Conservation (phyloP, 306 rosid genomes). For the Vicia villosa region DNA sequence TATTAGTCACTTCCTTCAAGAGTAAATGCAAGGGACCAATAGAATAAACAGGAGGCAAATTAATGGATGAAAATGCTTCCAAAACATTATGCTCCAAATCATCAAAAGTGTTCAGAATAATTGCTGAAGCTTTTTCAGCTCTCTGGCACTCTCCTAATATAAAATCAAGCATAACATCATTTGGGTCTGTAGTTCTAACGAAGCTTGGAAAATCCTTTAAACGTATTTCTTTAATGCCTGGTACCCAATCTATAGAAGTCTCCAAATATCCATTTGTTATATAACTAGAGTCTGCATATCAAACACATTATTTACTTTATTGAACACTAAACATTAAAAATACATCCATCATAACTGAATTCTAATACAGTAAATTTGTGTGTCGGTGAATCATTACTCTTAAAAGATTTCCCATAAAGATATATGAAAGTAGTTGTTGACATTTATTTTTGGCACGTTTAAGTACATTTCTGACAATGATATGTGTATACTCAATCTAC, state of each 20-base stretch:
- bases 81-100: slow-evolving; percentile 46
- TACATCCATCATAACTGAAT: too few species aligned
- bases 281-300: slow-evolving; percentile 48
- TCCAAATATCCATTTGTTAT: slow-evolving; percentile 59
- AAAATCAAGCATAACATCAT: slow-evolving; percentile 44
- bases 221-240: slow-evolving; percentile 56
- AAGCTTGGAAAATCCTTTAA: slow-evolving; percentile 58
- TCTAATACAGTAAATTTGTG: too few species aligned
- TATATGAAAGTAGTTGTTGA: too few species aligned
- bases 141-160: slow-evolving; percentile 13
- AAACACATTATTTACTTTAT: background rate
- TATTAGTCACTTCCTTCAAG: slow-evolving; percentile 29
- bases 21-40: slow-evolving; percentile 54
- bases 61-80: slow-evolving; percentile 29
- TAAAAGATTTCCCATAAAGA: too few species aligned
- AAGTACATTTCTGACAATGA: too few species aligned
- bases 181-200: slow-evolving; percentile 53
- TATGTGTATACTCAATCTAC: too few species aligned
- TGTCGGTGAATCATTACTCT: too few species aligned
- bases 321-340: background rate
- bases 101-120: slow-evolving; percentile 58
- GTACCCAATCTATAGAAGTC: slow-evolving; percentile 57
- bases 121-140: slow-evolving; percentile 49
- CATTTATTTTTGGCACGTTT: too few species aligned
- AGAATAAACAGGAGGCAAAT: slow-evolving; percentile 48